Evolutionary conservation across 108 stramenopile species (phyloP), one percentile per base, ranked within the genome.

Genomic region (Phaeodactylum tricornutum): DNA sequence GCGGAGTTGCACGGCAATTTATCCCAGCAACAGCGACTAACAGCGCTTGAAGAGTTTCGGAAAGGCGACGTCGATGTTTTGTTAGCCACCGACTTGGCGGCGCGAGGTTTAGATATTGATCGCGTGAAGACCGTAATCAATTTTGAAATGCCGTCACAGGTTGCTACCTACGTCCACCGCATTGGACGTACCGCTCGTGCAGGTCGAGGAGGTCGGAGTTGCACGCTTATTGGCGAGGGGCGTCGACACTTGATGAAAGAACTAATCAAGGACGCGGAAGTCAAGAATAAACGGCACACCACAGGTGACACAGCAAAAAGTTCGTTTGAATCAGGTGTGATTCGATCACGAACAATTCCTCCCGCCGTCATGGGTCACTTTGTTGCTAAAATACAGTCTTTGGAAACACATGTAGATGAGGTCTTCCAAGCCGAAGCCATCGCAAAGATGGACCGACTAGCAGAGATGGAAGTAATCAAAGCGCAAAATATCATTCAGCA

Each of bases 181-280:
- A 93, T 97, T 38, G 97, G 97, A 3, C 73, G 97, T 17, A 97
- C 96, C 15, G 99, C 96, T 6, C 74, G 99, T 29, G 95, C 97
- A 5, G 99, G 97, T 20, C 71, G 96, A 28, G 79, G 81, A 19
- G 97, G 97, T 16, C 65, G 70, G 24, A 67, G 87, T 24, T 94
- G 97, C 45, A 98, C 96, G 15, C 67, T 99, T 23, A 95, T 96
- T 28, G 92, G 95, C 21, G 90, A 92, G 64, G 90, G 90, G 6
- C 57, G 90, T 15, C 51, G 90, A 50, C 74, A 82, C 54, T 45
- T 92, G 50, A 92, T 92, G 90, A 92, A 92, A 41, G 84, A 81
- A 24, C 72, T 92, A 6, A 87, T 92, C 48, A 84, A 85, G 52
- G 90, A 92, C 52, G 90, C 85, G 0, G 70, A 74, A 20, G 35